phyloP scores from a whole-genome alignment of 148 eudicot species.

The Drosera capensis region DNA sequence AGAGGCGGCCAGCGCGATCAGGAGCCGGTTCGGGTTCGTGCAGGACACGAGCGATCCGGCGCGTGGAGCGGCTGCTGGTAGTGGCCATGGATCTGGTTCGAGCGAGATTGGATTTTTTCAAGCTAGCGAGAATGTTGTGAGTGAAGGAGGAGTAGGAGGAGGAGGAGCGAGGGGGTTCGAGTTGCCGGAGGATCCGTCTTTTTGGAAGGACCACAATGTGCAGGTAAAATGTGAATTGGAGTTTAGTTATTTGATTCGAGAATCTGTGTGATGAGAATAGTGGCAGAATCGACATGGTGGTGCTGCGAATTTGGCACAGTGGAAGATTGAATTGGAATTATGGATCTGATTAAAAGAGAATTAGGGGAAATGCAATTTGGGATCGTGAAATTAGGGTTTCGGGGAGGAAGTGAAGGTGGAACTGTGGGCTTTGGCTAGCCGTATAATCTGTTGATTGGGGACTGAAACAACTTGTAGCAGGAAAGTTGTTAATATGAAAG shows the following conservation, averaged over 20 bases:
- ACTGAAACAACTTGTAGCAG: too few relatives aligned
- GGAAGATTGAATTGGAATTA: too few relatives aligned
- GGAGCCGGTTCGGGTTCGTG: slow-evolving; percentile 45
- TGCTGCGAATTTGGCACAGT: too few relatives aligned
- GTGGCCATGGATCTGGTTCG: slow-evolving; percentile 35
- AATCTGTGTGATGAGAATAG: slow-evolving; percentile 4
- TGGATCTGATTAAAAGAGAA: too few relatives aligned
- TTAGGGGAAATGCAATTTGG: too few relatives aligned
- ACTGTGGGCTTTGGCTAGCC: too few relatives aligned
- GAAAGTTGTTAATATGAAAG: too few relatives aligned
- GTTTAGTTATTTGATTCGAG: neutral
- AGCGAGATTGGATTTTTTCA: slow-evolving; percentile 27
- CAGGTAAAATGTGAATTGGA: slow-evolving; percentile 32
- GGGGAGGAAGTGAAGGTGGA: too few relatives aligned
- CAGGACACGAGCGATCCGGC: slow-evolving; percentile 32
- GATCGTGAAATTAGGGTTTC: neutral
- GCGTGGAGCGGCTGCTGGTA: slow-evolving; percentile 54
- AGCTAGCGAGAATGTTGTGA: slow-evolving; percentile 21
- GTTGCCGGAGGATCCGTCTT: slow-evolving; percentile 61
- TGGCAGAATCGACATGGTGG: too few relatives aligned
- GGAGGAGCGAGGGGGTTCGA: slow-evolving; percentile 40
- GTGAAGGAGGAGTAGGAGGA: slow-evolving; percentile 13
- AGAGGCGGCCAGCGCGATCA: slow-evolving; percentile 52
- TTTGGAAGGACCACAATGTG: slow-evolving; percentile 95
- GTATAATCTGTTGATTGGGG: too few relatives aligned